These are phyloP conservation scores for Chloris gayana DNA, from an alignment of 176 grass and related monocot species.

Conservation along the genomic window DNA sequence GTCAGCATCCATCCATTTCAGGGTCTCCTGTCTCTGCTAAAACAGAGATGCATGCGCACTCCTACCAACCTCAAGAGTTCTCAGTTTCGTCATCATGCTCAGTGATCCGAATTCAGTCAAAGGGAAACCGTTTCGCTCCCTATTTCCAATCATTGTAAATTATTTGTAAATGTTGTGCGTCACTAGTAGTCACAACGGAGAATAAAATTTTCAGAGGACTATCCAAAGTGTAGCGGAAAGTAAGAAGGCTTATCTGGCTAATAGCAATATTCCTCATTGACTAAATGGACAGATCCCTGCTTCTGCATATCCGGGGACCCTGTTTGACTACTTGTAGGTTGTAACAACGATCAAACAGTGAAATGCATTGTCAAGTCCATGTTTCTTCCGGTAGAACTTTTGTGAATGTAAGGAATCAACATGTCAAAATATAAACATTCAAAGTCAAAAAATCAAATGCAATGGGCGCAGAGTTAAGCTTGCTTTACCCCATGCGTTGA, in stretches of 20 bases:
- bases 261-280: neutral
- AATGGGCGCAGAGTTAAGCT: neutral
- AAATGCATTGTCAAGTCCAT: neutral
- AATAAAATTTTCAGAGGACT: no score
- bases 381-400: neutral
- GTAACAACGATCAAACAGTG: neutral
- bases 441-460: neutral
- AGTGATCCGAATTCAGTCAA: constrained; percentile 4
- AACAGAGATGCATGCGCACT: neutral
- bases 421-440: neutral
- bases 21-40: neutral
- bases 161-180: neutral
- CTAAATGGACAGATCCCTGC: neutral
- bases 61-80: neutral
- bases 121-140: neutral
- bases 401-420: neutral
- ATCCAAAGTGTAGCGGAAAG: no score
- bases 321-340: neutral
- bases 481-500: no score
- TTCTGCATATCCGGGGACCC: neutral
- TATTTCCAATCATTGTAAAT: neutral
- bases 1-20: neutral
- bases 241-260: no score
- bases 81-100: neutral
- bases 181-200: no score